These are phyloP conservation scores for Calonectria crousiana DNA, from an alignment of 2,329 filamentous ascomycete genomes.

Conservation along the genomic window DNA sequence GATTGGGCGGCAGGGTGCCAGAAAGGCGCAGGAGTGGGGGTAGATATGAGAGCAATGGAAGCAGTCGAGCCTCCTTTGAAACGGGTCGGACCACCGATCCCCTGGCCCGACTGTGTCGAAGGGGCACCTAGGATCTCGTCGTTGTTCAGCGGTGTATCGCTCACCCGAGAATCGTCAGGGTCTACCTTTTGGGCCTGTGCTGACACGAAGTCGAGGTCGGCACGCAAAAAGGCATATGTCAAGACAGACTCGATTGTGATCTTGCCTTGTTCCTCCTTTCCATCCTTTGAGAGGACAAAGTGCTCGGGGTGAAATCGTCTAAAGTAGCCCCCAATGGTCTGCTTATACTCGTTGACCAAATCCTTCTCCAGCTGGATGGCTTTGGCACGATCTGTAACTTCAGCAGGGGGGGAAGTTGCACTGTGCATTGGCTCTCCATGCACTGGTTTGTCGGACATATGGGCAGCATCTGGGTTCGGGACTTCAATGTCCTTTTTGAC, in stretches of 20 bases:
- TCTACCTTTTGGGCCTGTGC: slow-evolving; percentile 88
- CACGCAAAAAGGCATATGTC: slow-evolving; percentile 92
- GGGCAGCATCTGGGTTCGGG: slow-evolving; percentile 48
- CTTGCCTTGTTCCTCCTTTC: slow-evolving; percentile 49
- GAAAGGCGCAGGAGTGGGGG: slow-evolving; percentile 90
- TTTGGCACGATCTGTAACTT: slow-evolving; percentile 67
- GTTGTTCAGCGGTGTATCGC: slow-evolving; percentile 84
- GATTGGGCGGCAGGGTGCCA: slow-evolving; percentile 92
- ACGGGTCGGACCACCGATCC: slow-evolving; percentile 79
- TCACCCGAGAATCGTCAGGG: slow-evolving; percentile 75
- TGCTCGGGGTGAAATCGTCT: slow-evolving; percentile 86
- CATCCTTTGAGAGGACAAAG: slow-evolving; percentile 65
- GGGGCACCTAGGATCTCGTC: slow-evolving; percentile 82
- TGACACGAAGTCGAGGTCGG: slow-evolving; percentile 93
- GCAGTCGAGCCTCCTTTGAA: slow-evolving; percentile 97
- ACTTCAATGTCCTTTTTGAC: slow-evolving; percentile 53
- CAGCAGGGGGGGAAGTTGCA: slow-evolving; percentile 60
- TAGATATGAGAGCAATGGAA: slow-evolving; percentile 90
- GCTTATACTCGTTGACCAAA: slow-evolving; percentile 82
- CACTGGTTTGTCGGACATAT: slow-evolving; percentile 50
- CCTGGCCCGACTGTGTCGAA: slow-evolving; percentile 65
- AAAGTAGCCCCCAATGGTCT: slow-evolving; percentile 93
- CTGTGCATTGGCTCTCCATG: slow-evolving; percentile 54
- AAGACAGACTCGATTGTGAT: slow-evolving; percentile 82
- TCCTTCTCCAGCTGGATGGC: slow-evolving; percentile 77